Conservation (phyloP, 352 stramenopile genomes). For the Phytophthora europaea region DNA sequence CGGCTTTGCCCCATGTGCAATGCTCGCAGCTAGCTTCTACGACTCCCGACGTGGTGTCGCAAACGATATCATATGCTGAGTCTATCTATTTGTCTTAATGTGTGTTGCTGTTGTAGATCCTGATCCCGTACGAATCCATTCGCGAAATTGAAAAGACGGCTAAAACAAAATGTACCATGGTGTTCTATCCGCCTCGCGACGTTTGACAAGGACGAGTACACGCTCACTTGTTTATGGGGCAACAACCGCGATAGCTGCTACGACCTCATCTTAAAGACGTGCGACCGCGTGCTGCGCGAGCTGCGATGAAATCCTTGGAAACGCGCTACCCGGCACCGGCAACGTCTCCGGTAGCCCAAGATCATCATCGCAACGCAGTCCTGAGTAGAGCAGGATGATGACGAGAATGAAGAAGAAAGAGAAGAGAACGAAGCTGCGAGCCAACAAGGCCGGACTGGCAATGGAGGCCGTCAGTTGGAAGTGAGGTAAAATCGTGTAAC, state of each 20-base stretch:
- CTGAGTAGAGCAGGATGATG: slow-evolving; percentile 17
- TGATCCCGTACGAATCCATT: slow-evolving; percentile 90
- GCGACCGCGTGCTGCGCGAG: slow-evolving; percentile 51
- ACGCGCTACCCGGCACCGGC: slow-evolving; percentile 17
- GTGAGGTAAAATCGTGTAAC: no score
- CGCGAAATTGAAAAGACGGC: slow-evolving; percentile 83
- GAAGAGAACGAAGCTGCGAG: slow-evolving; percentile 8
- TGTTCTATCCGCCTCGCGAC: slow-evolving; percentile 86
- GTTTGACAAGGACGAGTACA: slow-evolving; percentile 78
- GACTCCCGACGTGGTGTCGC: slow-evolving; percentile 34
- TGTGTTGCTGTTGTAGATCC: slow-evolving; percentile 51
- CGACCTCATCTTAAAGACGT: slow-evolving; percentile 78
- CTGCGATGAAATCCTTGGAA: slow-evolving; percentile 18
- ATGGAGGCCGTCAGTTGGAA: no score
- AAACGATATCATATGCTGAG: slow-evolving; percentile 7
- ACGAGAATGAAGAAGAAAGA: slow-evolving; percentile 15
- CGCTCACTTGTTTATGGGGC: slow-evolving; percentile 90
- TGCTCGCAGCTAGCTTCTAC: slow-evolving; percentile 21
- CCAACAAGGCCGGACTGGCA: not conserved
- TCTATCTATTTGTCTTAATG: slow-evolving; percentile 24
- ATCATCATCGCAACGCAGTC: slow-evolving; percentile 3
- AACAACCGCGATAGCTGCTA: slow-evolving; percentile 85
- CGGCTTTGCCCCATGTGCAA: slow-evolving; percentile 29
- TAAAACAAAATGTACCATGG: no score
- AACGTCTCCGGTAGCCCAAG: slow-evolving; percentile 25